Base-by-base conservation (phyloP, 164 flowering plant genomes). In the Euptelea pleiosperma region DNA sequence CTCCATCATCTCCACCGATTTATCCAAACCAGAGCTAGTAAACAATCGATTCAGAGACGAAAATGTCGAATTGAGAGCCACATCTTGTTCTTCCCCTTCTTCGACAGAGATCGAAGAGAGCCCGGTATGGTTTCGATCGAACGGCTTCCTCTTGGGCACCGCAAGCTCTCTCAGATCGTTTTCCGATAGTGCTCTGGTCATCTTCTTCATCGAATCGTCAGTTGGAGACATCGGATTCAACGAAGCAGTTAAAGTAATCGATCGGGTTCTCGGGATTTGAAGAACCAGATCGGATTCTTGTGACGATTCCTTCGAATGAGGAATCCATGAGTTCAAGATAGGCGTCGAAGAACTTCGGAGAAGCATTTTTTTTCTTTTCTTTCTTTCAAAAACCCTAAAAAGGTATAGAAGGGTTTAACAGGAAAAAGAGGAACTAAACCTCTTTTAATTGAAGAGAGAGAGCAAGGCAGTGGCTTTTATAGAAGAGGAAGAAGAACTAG, bases 121-220 rank as follows among this genome's bases (percentile, higher is more conserved):
- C 14, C 57, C 43, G 9, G 14, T 62, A 6, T 29, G 51, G 2
- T 37, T 22, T 12, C 51, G 29, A 31, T 22, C 30, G 3, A 29
- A 6, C 2, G 70, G 36, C 34, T 62, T 74, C 66, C 16, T 21
- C 60, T 50, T 33, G 6, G 41, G 49, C 21, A 37, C 29, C 1
- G 65, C 6, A 11, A 70, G 48, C 41, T 65, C 73, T 1, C 60
- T 37, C 33, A 86, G 62, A 72, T 79, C 77, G 19, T 34, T 64
- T 47, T 84, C 90, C 0, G 87, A 81, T 0, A 68, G 11, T 4
- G 78, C 70, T 31, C 82, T 67, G 4, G 60, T 61, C 55, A 76
- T 71, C 56, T 48, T 79, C 58, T 51, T 58, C 8, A 55, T 16
- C 4, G 75, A 55, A 0, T 51, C 74, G 0, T 64, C 74, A 24